Evolutionary conservation across 2,329 filamentous ascomycete genomes (phyloP).

Genomic region (Colletotrichum melonis): DNA sequence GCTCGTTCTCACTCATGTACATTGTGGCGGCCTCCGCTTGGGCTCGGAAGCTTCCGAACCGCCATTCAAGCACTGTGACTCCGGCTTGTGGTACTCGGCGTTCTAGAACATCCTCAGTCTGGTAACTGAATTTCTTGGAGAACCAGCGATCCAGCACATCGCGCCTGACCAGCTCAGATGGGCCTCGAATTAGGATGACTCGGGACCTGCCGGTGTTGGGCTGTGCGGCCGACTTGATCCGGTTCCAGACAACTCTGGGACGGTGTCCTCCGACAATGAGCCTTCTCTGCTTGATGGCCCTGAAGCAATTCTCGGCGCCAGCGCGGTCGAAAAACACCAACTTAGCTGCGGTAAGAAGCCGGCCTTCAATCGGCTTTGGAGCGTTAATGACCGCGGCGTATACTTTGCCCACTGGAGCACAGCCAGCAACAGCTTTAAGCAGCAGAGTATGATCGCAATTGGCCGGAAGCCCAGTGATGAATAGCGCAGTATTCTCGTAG

Average conservation of each 20-base stretch:
- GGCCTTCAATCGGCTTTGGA: background rate
- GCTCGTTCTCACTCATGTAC: background rate
- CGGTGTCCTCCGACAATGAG: background rate
- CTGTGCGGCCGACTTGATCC: conserved; percentile 3
- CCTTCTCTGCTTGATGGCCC: background rate
- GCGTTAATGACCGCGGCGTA: conserved; percentile 2
- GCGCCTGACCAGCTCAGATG: background rate
- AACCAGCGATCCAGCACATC: background rate
- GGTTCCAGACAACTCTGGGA: conserved; percentile 6
- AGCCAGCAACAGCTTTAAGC: background rate
- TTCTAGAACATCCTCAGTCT: background rate
- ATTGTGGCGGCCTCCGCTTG: background rate
- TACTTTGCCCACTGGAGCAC: conserved; percentile 2
- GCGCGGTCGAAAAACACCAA: conserved; percentile 11
- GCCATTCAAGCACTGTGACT: conserved; percentile 3
- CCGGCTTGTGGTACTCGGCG: background rate
- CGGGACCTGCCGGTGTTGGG: background rate
- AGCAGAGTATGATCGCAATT: background rate
- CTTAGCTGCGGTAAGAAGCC: conserved; percentile 2
- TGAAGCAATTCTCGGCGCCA: conserved; percentile 4
- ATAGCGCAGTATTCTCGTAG: background rate
- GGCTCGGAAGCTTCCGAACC: conserved; percentile 9
- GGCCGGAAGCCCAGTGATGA: background rate
- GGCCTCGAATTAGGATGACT: background rate
- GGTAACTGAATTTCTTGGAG: background rate